phyloP scores from a whole-genome alignment of 441 rosid genomes.

The Gossypium schwendimanii region DNA sequence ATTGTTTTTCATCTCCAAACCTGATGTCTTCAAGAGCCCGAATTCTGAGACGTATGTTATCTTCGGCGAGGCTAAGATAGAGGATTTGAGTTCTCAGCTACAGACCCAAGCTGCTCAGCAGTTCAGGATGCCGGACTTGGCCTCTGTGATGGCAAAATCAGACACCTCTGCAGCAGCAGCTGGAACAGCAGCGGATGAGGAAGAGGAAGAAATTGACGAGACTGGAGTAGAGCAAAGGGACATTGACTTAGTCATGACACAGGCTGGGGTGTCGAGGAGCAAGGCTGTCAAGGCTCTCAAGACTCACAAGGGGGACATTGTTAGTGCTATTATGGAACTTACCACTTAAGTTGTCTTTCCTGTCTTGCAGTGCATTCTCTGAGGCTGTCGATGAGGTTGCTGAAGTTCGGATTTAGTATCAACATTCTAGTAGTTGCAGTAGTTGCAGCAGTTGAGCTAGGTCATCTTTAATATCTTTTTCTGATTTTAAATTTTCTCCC shows the following conservation, averaged over 20 bases:
- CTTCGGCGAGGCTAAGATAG: conserved; percentile 52
- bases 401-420: background rate
- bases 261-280: conserved; percentile 43
- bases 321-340: conserved; percentile 56
- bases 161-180: conserved; percentile 33
- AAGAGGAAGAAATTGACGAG: conserved; percentile 47
- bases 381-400: background rate
- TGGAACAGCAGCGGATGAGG: conserved; percentile 35
- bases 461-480: background rate
- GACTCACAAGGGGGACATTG: conserved; percentile 41
- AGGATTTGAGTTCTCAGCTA: conserved; percentile 62
- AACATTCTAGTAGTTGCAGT: background rate
- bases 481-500: background rate
- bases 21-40: conserved; percentile 54
- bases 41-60: conserved; percentile 50
- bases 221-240: conserved; percentile 49
- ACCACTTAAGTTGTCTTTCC: conserved; percentile 27
- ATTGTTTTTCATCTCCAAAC: conserved; percentile 54
- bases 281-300: conserved; percentile 53
- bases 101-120: conserved; percentile 57
- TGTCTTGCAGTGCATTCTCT: background rate
- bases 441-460: conserved; percentile 2
- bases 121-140: conserved; percentile 44
- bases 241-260: conserved; percentile 54
- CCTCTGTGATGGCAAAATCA: conserved; percentile 33